Base-by-base conservation (phyloP, 2,329 filamentous ascomycete genomes). In the Talaromyces sp. region DNA sequence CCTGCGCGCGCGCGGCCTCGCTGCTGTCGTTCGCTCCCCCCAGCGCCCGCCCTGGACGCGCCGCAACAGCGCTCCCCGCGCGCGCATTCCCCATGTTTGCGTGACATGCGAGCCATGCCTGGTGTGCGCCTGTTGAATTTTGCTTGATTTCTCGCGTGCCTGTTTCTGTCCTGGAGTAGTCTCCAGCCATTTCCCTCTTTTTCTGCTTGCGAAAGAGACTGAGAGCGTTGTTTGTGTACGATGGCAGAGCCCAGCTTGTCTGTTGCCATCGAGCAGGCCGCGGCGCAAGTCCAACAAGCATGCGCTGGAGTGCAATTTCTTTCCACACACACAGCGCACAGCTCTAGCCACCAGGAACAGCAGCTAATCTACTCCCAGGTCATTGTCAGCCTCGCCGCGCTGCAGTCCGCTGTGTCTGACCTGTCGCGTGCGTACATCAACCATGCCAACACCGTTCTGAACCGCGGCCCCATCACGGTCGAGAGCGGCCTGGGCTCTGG, bases 351-450 rank as follows among this genome's bases (percentile, higher is more conserved):
- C 1, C 39, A 60, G 25, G 59, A 61, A 36, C 30, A 51, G 17
- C 55, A 62, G 64, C 73, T 76, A 68, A 77, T 65, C 52, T 62
- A 62, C 54, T 54, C 62, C 28, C 73, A 93, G 90, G 87, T 93
- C 66, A 85, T 91, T 69, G 83, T 90, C 71, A 86, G 91, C 60
- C 87, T 96, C 66, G 86, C 88, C 66, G 90, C 88, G 62, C 88
- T 97, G 57, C 86, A 93, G 71, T 86, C 88, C 63, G 85, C 92
- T 47, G 87, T 96, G 72, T 88, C 90, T 71, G 88, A 88, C 62
- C 88, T 96, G 69, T 88, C 90, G 66, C 84, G 86, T 70, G 91
- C 93, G 68, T 96, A 96, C 78, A 85, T 96, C 71, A 89, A 91
- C 72, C 92, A 96, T 81, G 92, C 90, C 68, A 92, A 93, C 75